These are phyloP conservation scores for Phytophthora niederhauseri DNA, from an alignment of 352 stramenopile species.

Conservation along the genomic window DNA sequence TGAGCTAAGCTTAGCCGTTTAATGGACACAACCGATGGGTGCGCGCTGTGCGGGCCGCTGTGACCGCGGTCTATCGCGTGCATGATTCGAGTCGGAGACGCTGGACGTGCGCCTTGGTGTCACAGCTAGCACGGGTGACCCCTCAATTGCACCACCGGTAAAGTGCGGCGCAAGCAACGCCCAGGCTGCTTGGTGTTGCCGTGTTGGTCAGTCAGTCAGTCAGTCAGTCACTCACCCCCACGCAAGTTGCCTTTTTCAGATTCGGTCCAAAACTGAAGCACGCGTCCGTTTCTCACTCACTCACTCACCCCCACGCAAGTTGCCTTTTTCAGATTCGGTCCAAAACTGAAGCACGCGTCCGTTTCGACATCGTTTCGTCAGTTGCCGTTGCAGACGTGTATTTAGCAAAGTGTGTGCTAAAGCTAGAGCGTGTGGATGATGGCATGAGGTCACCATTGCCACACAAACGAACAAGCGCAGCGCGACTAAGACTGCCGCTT, in stretches of 20 bases:
- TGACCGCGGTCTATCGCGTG: neutral
- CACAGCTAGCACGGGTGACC: neutral
- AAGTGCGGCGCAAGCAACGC: neutral
- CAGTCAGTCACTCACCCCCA: too few relatives aligned
- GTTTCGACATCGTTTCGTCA: neutral
- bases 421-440: constrained; percentile 12
- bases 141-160: constrained; percentile 7
- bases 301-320: neutral
- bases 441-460: constrained; percentile 6
- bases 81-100: constrained; percentile 13
- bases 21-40: constrained; percentile 19
- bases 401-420: neutral
- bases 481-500: constrained; percentile 13
- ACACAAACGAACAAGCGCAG: neutral
- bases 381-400: constrained; percentile 1
- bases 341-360: constrained; percentile 4
- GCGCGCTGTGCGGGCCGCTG: constrained; percentile 7
- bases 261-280: constrained; percentile 1
- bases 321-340: neutral
- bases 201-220: neutral
- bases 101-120: neutral
- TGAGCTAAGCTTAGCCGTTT: neutral
- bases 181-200: neutral
- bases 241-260: neutral
- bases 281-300: neutral